Percentiles rank a stretch among this genome's conserved stretches.
These are phyloP conservation scores for Secale cereale DNA, from an alignment of 176 grass and related monocot species.

Conservation along the genomic window DNA sequence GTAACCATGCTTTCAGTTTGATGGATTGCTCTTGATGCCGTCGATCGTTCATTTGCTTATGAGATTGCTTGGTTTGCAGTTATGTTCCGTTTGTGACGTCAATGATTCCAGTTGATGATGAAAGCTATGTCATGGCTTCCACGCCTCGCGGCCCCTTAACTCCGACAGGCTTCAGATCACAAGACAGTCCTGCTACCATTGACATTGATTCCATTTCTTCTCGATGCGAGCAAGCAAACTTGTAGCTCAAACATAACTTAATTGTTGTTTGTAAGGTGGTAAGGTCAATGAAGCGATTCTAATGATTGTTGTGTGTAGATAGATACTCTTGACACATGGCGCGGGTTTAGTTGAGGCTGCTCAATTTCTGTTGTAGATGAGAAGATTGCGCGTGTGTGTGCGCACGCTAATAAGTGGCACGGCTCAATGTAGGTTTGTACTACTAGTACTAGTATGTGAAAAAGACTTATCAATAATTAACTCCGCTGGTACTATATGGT, in stretches of 20 bases:
- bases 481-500: not conserved
- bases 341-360: not conserved
- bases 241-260: not conserved
- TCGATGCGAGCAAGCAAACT: conserved; percentile 1
- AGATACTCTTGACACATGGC: not conserved
- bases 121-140: not conserved
- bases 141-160: not conserved
- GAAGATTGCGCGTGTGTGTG: not conserved
- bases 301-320: not conserved
- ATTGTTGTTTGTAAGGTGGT: not conserved
- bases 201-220: conserved; percentile 10
- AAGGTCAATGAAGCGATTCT: not conserved
- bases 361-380: not conserved
- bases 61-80: not conserved
- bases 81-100: not conserved
- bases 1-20: not conserved
- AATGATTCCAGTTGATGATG: not conserved
- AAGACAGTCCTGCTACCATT: not conserved
- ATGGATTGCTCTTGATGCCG: not conserved
- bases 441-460: not conserved
- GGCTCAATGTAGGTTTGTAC: not conserved
- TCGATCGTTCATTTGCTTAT: not conserved
- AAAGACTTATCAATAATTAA: not conserved
- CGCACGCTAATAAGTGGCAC: not conserved
- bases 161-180: not conserved